Evolutionary conservation across 1,139 yeast species (phyloP), one percentile per base, ranked within the genome.

Genomic region (Taphrina populina): DNA sequence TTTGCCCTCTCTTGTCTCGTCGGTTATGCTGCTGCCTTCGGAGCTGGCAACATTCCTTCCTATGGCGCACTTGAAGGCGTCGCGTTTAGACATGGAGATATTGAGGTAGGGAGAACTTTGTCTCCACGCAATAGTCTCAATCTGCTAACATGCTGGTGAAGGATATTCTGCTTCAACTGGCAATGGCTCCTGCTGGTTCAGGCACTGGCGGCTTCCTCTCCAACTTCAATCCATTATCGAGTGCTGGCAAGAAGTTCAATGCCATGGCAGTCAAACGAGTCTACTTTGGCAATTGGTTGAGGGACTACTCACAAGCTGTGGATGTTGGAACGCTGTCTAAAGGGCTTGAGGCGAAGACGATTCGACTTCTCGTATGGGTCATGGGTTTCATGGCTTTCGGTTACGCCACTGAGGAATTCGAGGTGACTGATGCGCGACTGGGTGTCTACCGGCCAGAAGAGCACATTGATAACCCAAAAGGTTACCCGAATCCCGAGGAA

Each of bases 21-120:
- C n/a, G n/a, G n/a, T n/a, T 8, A 15, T 17, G 56, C 23, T 11
- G 21, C 24, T n/a, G 67, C 67, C 30, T 64, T 64, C 54, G 66
- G 67, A 13, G 66, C 67, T 13, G 67, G 67, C n/a, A 63, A 62
- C 43, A 62, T 64, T 27, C 67, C 67, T 11, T 60, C 64, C 2
- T 58, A 59, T 13, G 64, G 66, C 2, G 57, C 59, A 1, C 52
- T 64, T 17, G 65, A 62, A 45, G 66, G 67, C 29, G 45, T 56
- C 29, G 64, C 63, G 45, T 64, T 62, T 53, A 57, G 67, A 8
- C 67, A 64, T 56, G 67, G 67, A 19, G 66, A 64, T 36, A 63
- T 64, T 23, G 67, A 64, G 27, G 45, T 40, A 19, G 7, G 2
- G 5, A n/a, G n/a, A n/a, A n/a, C n/a, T n/a, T n/a, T n/a, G n/a